A percentile compares a stretch with the other conserved stretches of the same genome.
Conservation (phyloP, 106 monocot species). For the Agapanthus africanus region DNA sequence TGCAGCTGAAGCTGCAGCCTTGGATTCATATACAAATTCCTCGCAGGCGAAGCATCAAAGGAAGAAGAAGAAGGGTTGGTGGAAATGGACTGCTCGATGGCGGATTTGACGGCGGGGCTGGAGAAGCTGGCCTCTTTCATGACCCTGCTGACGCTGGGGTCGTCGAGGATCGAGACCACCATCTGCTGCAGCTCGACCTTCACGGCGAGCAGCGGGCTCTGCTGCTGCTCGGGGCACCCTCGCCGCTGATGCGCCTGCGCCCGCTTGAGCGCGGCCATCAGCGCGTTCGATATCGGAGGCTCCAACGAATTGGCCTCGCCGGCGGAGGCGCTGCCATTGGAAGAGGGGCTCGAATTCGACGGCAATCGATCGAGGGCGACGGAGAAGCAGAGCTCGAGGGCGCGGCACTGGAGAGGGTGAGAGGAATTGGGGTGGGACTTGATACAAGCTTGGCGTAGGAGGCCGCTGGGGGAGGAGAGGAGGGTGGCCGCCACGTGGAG, state of each 20-base stretch:
- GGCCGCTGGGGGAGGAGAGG: constrained; percentile 40
- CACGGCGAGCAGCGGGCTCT: constrained; percentile 56
- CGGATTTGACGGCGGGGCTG: constrained; percentile 57
- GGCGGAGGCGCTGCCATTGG: neutral
- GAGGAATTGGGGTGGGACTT: constrained; percentile 53
- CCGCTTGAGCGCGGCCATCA: constrained; percentile 79
- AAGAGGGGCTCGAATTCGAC: constrained; percentile 37
- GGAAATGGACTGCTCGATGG: constrained; percentile 47
- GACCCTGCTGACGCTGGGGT: constrained; percentile 82
- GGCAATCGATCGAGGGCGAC: constrained; percentile 61
- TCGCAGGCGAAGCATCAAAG: neutral
- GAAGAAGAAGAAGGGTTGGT: constrained; percentile 25
- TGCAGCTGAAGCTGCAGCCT: constrained; percentile 11
- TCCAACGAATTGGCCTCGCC: neutral
- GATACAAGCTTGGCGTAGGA: constrained; percentile 66
- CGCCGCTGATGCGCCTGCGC: constrained; percentile 84
- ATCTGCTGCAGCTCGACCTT: constrained; percentile 72
- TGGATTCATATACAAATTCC: constrained; percentile 17
- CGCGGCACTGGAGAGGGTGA: constrained; percentile 82
- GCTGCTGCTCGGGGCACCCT: constrained; percentile 70
- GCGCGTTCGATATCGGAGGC: constrained; percentile 68
- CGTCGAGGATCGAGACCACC: constrained; percentile 70
- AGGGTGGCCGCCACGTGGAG: constrained; percentile 72
- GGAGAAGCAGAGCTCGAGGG: constrained; percentile 93
- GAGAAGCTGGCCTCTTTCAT: constrained; percentile 87